Evolutionary conservation across 1,284 basidiomycete genomes (phyloP), one percentile per base, ranked within the genome.

Genomic region (Fistulina hepatica): DNA sequence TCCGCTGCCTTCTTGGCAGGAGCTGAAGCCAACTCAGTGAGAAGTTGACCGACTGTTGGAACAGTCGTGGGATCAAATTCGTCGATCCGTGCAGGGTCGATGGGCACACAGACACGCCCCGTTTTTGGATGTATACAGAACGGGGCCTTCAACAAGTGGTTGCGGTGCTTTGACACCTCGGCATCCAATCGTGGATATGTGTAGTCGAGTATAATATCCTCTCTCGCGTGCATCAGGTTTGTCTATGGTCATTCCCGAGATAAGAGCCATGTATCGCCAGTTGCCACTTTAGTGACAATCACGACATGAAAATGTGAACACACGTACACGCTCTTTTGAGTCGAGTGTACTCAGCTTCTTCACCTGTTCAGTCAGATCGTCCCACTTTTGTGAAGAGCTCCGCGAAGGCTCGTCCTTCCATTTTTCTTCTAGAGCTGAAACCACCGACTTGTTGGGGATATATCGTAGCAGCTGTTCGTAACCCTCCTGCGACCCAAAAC

Each of bases 111-210:
- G 8, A 99, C 78, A 27, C 92, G 76, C 2, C 93, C 93, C 2
- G 95, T 98, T 44, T 90, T 90, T 0, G 95, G 94, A 59, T 99
- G 94, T 0, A 98, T 69, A 54, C 92, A 95, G 60, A 99, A 98
- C 0, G 95, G 95, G 19, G 90, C 82, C 60, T 99, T 99, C 44
- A 99, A 76, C 65, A 99, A 72, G 63, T 99, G 95, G 63, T 98
- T 98, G 41, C 92, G 73, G 53, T 94, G 90, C 54, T 97, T 95
- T 2, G 92, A 93, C 11, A 99, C 94, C 58, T 98, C 94, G 5
- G 89, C 82, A 58, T 99, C 94, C 44, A 99, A 76, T 12, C 94
- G 80, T 2, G 95, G 94, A 57, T 98, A 98, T 0, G 89, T 94
- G 59, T 97, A 97, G 54, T 93, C 86, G 10, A 99, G 65, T 41